A percentile compares a stretch with the other conserved stretches of the same genome.
Conservation (phyloP, 371 early-diverging fungal genomes). For the Capillidium heterosporum region DNA sequence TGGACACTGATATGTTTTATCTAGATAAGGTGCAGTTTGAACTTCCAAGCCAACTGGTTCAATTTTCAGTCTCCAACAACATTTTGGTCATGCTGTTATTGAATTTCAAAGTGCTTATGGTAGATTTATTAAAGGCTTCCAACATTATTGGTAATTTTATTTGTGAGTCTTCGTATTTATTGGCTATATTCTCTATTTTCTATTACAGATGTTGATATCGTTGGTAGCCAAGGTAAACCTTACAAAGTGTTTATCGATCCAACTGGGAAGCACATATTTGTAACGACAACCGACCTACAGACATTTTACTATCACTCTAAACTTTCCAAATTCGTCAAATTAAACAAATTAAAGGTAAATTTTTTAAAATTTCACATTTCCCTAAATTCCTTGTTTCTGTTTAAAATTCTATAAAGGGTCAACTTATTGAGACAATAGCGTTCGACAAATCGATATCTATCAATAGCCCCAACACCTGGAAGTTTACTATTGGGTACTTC, state of each 20-base stretch:
- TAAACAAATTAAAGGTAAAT: constrained; percentile 40
- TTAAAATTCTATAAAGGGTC: constrained; percentile 24
- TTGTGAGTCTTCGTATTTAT: neutral
- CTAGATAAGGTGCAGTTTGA: constrained; percentile 67
- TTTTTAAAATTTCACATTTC: neutral
- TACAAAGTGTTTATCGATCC: constrained; percentile 66
- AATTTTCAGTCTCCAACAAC: constrained; percentile 62
- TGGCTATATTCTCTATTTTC: neutral
- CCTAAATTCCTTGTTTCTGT: constrained; percentile 1
- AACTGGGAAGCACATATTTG: constrained; percentile 65
- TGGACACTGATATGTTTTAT: constrained; percentile 28
- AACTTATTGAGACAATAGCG: constrained; percentile 63
- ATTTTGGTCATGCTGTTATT: constrained; percentile 51
- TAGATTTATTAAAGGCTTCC: constrained; percentile 52
- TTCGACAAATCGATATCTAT: constrained; percentile 59
- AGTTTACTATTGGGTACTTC: constrained; percentile 65
- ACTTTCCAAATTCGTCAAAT: constrained; percentile 53
- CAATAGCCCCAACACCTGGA: constrained; percentile 20
- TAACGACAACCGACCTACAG: constrained; percentile 70
- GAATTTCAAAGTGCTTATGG: constrained; percentile 39
- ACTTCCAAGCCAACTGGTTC: constrained; percentile 40
- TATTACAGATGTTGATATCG: neutral
- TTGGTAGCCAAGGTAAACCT: constrained; percentile 15
- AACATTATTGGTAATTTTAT: constrained; percentile 32
- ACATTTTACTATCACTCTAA: constrained; percentile 64